Conservation (phyloP, 805 yeast species). For the Candida fluviatilis region DNA sequence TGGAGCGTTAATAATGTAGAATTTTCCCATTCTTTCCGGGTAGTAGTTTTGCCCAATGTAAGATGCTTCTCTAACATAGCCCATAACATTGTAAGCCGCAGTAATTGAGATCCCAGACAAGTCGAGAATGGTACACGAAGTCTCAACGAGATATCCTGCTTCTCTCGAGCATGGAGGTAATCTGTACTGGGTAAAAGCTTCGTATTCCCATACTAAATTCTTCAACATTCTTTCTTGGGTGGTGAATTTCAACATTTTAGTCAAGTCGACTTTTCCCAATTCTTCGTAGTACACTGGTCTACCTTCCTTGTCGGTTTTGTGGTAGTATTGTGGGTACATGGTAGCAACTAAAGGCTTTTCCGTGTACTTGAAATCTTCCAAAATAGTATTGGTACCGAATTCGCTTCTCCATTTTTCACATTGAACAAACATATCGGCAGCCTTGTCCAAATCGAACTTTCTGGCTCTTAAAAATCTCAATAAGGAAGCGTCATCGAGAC, state of each 20-base stretch:
- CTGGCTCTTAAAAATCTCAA: slow-evolving; percentile 90
- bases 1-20: slow-evolving; percentile 93
- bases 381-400: slow-evolving; percentile 81
- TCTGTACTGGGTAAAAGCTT: slow-evolving; percentile 77
- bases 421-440: slow-evolving; percentile 75
- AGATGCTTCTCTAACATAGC: slow-evolving; percentile 91
- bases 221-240: slow-evolving; percentile 93
- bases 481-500: slow-evolving; percentile 83
- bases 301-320: slow-evolving; percentile 94
- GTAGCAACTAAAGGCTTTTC: slow-evolving; percentile 89
- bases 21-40: slow-evolving; percentile 99
- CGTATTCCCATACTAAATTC: slow-evolving; percentile 97
- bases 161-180: slow-evolving; percentile 93
- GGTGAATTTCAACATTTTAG: slow-evolving; percentile 90
- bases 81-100: slow-evolving; percentile 78
- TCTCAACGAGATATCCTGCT: slow-evolving; percentile 75
- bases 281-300: slow-evolving; percentile 95
- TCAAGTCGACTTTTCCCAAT: slow-evolving; percentile 83
- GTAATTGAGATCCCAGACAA: slow-evolving; percentile 88
- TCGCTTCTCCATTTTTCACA: slow-evolving; percentile 92
- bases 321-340: slow-evolving; percentile 94
- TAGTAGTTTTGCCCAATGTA: slow-evolving; percentile 94
- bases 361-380: slow-evolving; percentile 84
- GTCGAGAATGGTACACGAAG: slow-evolving; percentile 94
- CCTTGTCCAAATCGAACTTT: slow-evolving; percentile 79